A percentile compares a stretch with the other conserved stretches of the same genome.
phyloP scores from a whole-genome alignment of 495 filamentous ascomycete genomes.

The Opeltia flavorubescens region DNA sequence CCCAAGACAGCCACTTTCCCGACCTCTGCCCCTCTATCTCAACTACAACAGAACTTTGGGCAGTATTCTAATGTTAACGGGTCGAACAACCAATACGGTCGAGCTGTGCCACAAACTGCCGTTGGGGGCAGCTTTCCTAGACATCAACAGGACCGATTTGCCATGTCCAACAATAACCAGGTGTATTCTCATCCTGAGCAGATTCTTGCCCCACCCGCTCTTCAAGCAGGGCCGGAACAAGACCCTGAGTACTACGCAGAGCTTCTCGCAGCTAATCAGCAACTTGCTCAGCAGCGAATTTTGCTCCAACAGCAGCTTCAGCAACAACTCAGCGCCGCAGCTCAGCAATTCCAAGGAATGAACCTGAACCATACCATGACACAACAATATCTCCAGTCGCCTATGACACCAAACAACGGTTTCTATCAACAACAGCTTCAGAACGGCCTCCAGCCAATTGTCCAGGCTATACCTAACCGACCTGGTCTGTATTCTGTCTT shows the following conservation, averaged over 20 bases:
- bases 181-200: conserved; percentile 66
- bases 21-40: conserved; percentile 45
- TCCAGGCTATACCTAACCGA: conserved; percentile 52
- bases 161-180: conserved; percentile 33
- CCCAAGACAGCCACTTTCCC: conserved; percentile 74
- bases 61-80: conserved; percentile 27
- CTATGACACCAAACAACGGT: conserved; percentile 32
- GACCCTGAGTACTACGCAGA: conserved; percentile 67
- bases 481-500: conserved; percentile 67
- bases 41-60: conserved; percentile 34
- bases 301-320: conserved; percentile 51
- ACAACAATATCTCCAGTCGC: conserved; percentile 24
- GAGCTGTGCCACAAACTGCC: conserved; percentile 45
- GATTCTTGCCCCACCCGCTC: conserved; percentile 67
- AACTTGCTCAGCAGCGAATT: conserved; percentile 79
- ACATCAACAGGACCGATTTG: conserved; percentile 26
- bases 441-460: conserved; percentile 57
- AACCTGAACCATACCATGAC: conserved; percentile 31
- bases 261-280: conserved; percentile 70
- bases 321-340: conserved; percentile 30
- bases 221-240: conserved; percentile 51
- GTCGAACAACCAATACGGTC: conserved; percentile 26
- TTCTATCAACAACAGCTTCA: conserved; percentile 58
- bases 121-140: conserved; percentile 42
- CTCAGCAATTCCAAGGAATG: conserved; percentile 56